phyloP scores from a whole-genome alignment of 2,329 filamentous ascomycete genomes.

The Blastomyces silverae region DNA sequence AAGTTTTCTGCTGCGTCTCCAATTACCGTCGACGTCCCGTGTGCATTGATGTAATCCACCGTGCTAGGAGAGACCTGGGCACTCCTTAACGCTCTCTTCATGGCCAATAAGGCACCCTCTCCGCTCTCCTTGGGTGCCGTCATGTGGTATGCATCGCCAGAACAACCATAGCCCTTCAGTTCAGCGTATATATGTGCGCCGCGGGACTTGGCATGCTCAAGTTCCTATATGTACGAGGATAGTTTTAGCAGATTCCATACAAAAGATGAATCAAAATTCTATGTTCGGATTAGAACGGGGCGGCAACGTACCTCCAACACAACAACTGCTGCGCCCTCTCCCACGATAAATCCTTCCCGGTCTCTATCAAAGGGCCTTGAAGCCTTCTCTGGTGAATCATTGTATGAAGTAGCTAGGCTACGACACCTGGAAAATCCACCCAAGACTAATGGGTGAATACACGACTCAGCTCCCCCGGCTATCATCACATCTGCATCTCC shows the following conservation, averaged over 20 bases:
- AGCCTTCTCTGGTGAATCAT: slow-evolving; percentile 60
- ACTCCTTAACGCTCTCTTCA: slow-evolving; percentile 72
- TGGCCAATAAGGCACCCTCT: slow-evolving; percentile 71
- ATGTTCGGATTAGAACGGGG: neutral
- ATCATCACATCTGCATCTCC: slow-evolving; percentile 94
- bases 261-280: too few relatives aligned
- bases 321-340: slow-evolving; percentile 82
- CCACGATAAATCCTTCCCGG: slow-evolving; percentile 81
- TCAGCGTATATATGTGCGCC: slow-evolving; percentile 83
- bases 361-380: slow-evolving; percentile 81
- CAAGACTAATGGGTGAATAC: slow-evolving; percentile 88
- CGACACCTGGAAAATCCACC: slow-evolving; percentile 84
- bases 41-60: slow-evolving; percentile 91
- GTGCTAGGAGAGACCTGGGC: slow-evolving; percentile 60
- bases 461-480: slow-evolving; percentile 90
- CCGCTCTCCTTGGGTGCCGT: slow-evolving; percentile 83
- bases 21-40: slow-evolving; percentile 79
- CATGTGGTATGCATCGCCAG: slow-evolving; percentile 87
- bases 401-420: slow-evolving; percentile 76
- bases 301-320: slow-evolving; percentile 61
- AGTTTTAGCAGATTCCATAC: neutral
- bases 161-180: slow-evolving; percentile 79
- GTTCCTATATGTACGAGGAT: slow-evolving; percentile 48
- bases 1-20: slow-evolving; percentile 83
- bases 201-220: slow-evolving; percentile 75